phyloP scores from a whole-genome alignment of 495 filamentous ascomycete genomes.

The Neurospora sp. region DNA sequence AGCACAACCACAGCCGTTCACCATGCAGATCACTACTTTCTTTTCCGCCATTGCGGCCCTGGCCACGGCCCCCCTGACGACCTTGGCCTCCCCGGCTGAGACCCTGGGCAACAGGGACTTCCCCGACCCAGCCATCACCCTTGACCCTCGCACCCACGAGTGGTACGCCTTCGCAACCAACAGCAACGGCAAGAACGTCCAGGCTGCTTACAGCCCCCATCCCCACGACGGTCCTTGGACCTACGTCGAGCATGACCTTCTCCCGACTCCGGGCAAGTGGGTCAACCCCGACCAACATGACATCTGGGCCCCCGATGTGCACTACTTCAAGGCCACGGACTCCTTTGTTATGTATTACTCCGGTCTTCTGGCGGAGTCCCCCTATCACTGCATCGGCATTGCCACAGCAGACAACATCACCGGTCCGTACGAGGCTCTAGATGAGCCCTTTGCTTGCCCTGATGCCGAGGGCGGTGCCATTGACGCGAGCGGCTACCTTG shows the following conservation, averaged over 20 bases:
- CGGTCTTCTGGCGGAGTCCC: conserved; percentile 24
- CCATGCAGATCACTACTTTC: neutral
- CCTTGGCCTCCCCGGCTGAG: neutral
- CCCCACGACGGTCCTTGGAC: conserved; percentile 13
- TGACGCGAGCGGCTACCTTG: conserved; percentile 43
- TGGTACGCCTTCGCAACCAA: conserved; percentile 28
- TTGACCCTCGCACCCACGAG: conserved; percentile 12
- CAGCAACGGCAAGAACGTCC: conserved; percentile 18
- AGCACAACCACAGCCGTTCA: neutral
- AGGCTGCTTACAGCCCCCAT: conserved; percentile 15
- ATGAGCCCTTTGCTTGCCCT: conserved; percentile 39
- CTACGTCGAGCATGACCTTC: conserved; percentile 15
- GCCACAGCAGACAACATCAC: conserved; percentile 33
- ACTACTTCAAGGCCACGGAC: conserved; percentile 22
- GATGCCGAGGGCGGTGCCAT: conserved; percentile 45
- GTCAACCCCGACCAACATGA: conserved; percentile 13
- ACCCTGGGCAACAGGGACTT: conserved; percentile 16
- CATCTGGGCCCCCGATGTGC: conserved; percentile 43
- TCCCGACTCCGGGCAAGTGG: conserved; percentile 19
- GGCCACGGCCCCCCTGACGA: neutral
- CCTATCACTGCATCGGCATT: conserved; percentile 44
- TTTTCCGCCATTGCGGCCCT: neutral
- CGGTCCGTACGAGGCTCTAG: conserved; percentile 40
- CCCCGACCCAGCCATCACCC: conserved; percentile 23
- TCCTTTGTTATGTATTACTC: conserved; percentile 51